phyloP scores from a whole-genome alignment of 2,329 filamentous ascomycete species.

The Aspergillus thermomutatus region DNA sequence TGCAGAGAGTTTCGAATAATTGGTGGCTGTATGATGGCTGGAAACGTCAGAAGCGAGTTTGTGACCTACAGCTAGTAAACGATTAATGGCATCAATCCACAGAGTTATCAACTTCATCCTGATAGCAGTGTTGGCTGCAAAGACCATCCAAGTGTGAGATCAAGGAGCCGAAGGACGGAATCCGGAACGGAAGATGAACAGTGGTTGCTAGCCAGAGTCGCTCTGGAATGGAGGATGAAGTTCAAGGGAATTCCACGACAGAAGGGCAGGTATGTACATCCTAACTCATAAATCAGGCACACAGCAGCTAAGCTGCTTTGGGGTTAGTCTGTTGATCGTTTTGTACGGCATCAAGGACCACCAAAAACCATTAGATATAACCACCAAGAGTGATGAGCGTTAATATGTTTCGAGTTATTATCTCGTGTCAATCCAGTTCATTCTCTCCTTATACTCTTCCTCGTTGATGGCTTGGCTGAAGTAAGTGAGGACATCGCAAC shows the following conservation, averaged over 20 bases:
- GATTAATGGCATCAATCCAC: not conserved
- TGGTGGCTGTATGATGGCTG: not conserved
- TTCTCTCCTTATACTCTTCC: not conserved
- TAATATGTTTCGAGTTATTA: not conserved
- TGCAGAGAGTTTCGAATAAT: not conserved
- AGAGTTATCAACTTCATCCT: not conserved
- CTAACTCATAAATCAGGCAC: not conserved
- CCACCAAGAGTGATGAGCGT: not conserved
- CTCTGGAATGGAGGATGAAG: not conserved
- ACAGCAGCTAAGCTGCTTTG: not conserved
- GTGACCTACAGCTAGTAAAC: not conserved
- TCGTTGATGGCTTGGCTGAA: not conserved
- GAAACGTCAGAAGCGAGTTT: not conserved
- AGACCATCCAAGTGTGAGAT: not conserved
- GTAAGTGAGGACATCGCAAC: not conserved
- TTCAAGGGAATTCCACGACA: not conserved
- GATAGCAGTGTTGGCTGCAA: not conserved
- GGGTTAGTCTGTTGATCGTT: not conserved
- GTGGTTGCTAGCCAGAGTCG: not conserved
- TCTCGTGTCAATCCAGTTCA: not conserved
- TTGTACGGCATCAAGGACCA: not conserved
- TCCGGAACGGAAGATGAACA: not conserved
- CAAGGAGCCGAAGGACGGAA: not conserved
- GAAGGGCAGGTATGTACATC: not conserved
- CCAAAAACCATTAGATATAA: not conserved